These are phyloP conservation scores for Lotmaria passim DNA, from an alignment of 208 protist species.

Conservation along the genomic window DNA sequence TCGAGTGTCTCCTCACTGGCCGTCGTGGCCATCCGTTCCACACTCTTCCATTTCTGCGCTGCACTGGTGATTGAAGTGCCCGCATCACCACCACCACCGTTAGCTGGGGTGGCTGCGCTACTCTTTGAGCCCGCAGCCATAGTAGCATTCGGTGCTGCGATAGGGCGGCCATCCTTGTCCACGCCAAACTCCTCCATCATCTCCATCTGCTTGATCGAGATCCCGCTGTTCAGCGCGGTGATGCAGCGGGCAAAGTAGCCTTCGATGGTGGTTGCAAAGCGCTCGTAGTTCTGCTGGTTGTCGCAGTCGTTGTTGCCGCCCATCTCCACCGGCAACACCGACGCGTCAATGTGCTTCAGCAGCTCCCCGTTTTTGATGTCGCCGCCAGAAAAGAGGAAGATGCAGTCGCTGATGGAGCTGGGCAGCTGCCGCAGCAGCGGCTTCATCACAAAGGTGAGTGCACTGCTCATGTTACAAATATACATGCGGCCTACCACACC, in stretches of 20 bases:
- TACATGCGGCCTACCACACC: slow-evolving; percentile 63
- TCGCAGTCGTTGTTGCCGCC: slow-evolving; percentile 78
- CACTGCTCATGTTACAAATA: slow-evolving; percentile 74
- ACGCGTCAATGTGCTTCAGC: slow-evolving; percentile 59
- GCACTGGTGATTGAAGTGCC: background rate
- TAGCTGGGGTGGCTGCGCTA: background rate
- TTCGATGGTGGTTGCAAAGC: slow-evolving; percentile 55
- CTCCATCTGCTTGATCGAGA: slow-evolving; percentile 67
- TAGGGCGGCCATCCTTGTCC: slow-evolving; percentile 41
- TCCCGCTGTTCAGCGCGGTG: slow-evolving; percentile 31
- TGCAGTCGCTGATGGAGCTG: slow-evolving; percentile 56
- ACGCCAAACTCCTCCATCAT: slow-evolving; percentile 68
- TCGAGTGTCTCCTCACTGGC: slow-evolving; percentile 35
- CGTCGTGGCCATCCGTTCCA: background rate
- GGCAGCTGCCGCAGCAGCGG: slow-evolving; percentile 73
- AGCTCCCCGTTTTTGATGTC: slow-evolving; percentile 59
- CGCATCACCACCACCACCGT: background rate
- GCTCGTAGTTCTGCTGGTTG: slow-evolving; percentile 53
- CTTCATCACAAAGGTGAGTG: slow-evolving; percentile 69
- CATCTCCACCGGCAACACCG: slow-evolving; percentile 70
- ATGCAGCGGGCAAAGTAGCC: slow-evolving; percentile 58
- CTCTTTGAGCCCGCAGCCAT: background rate
- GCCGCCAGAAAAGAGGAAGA: slow-evolving; percentile 59
- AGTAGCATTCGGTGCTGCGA: background rate
- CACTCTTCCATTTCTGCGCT: slow-evolving; percentile 4